These are phyloP conservation scores for Talaromyces proteolyticus DNA, from an alignment of 495 filamentous ascomycete genomes.

Conservation along the genomic window DNA sequence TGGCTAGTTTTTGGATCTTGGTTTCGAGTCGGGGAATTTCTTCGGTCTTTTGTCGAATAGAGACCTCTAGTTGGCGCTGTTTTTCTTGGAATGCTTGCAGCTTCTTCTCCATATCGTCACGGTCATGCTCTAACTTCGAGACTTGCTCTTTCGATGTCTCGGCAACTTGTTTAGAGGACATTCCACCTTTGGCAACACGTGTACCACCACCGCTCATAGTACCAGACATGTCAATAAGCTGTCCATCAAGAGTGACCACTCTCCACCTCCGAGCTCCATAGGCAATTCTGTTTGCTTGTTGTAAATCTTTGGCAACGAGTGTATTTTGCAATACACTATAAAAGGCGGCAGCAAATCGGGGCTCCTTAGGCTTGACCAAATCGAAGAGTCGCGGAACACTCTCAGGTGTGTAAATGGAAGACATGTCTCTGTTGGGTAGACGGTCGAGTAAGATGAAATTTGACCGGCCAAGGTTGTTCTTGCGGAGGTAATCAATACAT, in stretches of 20 bases:
- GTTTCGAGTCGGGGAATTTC: conserved; percentile 83
- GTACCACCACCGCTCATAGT: conserved; percentile 97
- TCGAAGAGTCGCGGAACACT: conserved; percentile 90
- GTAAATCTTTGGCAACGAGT: conserved; percentile 84
- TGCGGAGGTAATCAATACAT: conserved; percentile 94
- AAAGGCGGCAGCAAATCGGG: conserved; percentile 85
- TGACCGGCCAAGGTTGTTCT: conserved; percentile 94
- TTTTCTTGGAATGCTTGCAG: conserved; percentile 77
- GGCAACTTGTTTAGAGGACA: conserved; percentile 90
- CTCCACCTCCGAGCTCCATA: conserved; percentile 91
- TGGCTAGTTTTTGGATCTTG: conserved; percentile 82
- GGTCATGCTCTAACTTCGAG: conserved; percentile 74
- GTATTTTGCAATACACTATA: conserved; percentile 92
- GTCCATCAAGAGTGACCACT: conserved; percentile 90
- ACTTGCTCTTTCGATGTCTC: conserved; percentile 86
- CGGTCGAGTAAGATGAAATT: conserved; percentile 96
- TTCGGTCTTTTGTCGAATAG: conserved; percentile 66
- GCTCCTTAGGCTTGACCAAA: conserved; percentile 81
- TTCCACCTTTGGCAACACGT: conserved; percentile 78
- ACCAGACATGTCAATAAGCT: conserved; percentile 93
- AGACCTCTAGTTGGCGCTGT: conserved; percentile 67
- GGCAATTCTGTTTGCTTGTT: conserved; percentile 92
- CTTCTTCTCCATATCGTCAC: conserved; percentile 74
- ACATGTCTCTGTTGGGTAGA: conserved; percentile 68
- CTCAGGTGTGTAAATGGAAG: conserved; percentile 79